phyloP scores from a whole-genome alignment of 2,329 filamentous ascomycete genomes.

The Verticillium tricorpus region DNA sequence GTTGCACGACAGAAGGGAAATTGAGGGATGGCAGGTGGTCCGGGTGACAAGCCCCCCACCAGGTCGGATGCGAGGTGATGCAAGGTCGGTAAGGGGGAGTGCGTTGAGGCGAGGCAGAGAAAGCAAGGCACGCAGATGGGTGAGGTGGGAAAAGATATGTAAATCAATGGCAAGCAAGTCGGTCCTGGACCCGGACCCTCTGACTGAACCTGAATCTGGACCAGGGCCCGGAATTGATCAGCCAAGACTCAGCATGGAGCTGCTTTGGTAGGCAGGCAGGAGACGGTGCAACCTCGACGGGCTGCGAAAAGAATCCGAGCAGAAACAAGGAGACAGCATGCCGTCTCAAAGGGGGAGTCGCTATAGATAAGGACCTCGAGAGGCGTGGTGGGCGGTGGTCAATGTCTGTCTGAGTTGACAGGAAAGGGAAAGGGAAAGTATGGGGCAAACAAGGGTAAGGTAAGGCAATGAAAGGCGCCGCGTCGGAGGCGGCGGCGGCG shows the following conservation, averaged over 20 bases:
- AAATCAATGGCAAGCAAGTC: neutral
- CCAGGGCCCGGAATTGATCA: neutral
- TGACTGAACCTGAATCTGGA: neutral
- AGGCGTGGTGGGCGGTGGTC: neutral
- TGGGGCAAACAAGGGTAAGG: neutral
- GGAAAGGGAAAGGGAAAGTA: neutral
- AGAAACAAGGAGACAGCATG: neutral
- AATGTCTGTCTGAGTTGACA: neutral
- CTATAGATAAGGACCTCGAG: neutral
- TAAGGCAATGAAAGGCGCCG: constrained; percentile 3
- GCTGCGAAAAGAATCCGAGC: neutral
- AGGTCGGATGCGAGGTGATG: neutral
- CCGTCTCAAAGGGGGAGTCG: neutral
- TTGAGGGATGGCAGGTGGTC: neutral
- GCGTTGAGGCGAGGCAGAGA: too few relatives aligned
- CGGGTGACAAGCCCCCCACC: neutral
- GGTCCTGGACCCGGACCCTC: neutral
- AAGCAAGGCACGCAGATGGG: neutral
- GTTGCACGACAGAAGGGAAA: neutral
- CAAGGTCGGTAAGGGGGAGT: too few relatives aligned
- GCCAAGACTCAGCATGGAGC: neutral
- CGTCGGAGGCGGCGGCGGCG: neutral
- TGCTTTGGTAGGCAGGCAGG: too few relatives aligned
- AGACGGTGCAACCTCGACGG: neutral
- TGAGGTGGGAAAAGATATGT: neutral